These are phyloP conservation scores for Pseudoneurospora amorphoporcata DNA, from an alignment of 495 filamentous ascomycete species.

Conservation along the genomic window DNA sequence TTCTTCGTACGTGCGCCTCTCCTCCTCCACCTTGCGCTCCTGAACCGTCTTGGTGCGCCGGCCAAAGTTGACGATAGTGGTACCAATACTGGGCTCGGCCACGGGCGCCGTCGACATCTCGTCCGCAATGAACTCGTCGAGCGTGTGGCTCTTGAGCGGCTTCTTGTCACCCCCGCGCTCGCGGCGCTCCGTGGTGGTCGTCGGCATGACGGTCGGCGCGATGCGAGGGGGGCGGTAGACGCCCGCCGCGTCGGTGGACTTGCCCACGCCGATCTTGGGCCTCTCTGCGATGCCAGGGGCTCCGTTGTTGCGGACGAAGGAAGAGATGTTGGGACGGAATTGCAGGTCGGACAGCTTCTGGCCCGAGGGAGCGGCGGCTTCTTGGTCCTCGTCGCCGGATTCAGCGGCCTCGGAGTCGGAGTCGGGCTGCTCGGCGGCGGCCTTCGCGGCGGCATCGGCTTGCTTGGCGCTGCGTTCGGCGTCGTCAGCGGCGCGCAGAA, in stretches of 20 bases:
- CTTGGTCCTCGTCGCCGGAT: constrained; percentile 26
- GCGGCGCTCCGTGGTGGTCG: constrained; percentile 37
- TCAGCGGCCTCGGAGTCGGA: constrained; percentile 31
- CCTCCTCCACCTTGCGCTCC: constrained; percentile 60
- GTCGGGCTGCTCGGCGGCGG: constrained; percentile 24
- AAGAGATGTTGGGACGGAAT: constrained; percentile 54
- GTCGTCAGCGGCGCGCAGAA: constrained; percentile 77
- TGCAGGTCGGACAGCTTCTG: constrained; percentile 52
- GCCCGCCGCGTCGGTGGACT: constrained; percentile 36
- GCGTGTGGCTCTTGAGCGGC: constrained; percentile 56
- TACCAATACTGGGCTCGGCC: constrained; percentile 74
- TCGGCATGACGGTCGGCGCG: constrained; percentile 60
- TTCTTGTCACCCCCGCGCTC: constrained; percentile 43
- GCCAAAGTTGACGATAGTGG: constrained; percentile 63
- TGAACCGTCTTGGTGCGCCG: constrained; percentile 60
- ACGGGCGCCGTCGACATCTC: constrained; percentile 71
- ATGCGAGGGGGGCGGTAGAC: constrained; percentile 82
- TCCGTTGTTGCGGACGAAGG: constrained; percentile 26
- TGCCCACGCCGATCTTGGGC: constrained; percentile 31
- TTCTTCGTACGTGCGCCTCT: constrained; percentile 73
- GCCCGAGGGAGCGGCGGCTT: constrained; percentile 13
- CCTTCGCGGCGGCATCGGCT: constrained; percentile 16
- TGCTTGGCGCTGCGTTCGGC: constrained; percentile 35
- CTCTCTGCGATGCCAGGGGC: constrained; percentile 18
- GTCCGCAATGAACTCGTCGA: constrained; percentile 76